Conservation (phyloP, 176 grass and related monocot species). For the Bothriochloa decipiens region DNA sequence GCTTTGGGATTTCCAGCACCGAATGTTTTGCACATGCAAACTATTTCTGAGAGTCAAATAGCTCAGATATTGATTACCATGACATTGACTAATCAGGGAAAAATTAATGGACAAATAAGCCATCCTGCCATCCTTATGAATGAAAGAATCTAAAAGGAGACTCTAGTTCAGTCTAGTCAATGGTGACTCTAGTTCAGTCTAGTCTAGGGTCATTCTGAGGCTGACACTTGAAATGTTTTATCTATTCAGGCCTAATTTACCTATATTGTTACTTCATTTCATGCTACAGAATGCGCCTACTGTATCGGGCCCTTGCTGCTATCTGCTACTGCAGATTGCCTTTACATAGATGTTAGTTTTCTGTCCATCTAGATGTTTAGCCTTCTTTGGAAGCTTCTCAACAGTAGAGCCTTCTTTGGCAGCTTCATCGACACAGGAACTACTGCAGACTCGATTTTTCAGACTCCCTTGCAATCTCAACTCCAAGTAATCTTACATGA, state of each 20-base stretch:
- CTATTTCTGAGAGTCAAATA: conserved; percentile 25
- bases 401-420: conserved; percentile 16
- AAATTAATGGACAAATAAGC: conserved; percentile 25
- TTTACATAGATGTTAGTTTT: conserved; percentile 33
- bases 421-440: conserved; percentile 45
- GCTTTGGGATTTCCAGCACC: too few relatives aligned
- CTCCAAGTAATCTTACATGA: conserved; percentile 43
- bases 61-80: conserved; percentile 38
- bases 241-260: conserved; percentile 47
- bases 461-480: conserved; percentile 46
- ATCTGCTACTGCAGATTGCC: conserved; percentile 5
- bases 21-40: conserved; percentile 41
- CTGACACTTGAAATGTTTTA: background rate
- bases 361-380: conserved; percentile 57
- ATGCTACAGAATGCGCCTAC: conserved; percentile 31
- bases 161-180: conserved; percentile 35
- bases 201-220: conserved; percentile 37
- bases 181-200: conserved; percentile 21
- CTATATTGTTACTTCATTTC: conserved; percentile 54
- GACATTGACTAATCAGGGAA: conserved; percentile 16
- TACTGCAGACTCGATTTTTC: conserved; percentile 41
- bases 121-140: too few relatives aligned
- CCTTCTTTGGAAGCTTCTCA: conserved; percentile 51
- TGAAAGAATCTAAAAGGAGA: conserved; percentile 8
- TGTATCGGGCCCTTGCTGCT: conserved; percentile 41